Conservation (phyloP, 164 flowering plant species). For the Chimonanthus salicifolius region DNA sequence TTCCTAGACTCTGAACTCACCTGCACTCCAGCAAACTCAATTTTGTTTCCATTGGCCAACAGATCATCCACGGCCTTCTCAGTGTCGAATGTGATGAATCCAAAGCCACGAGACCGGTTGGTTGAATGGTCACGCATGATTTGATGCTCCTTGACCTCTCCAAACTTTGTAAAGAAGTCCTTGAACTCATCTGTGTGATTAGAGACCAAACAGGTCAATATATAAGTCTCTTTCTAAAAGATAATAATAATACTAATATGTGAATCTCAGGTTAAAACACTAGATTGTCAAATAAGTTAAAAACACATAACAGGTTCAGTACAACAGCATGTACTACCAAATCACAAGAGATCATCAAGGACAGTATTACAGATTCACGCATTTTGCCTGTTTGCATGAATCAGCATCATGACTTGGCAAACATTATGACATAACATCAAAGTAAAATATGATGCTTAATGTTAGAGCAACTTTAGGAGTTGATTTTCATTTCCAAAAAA, state of each 20-base stretch:
- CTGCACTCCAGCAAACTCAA: constrained; percentile 69
- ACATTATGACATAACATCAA: too few species aligned
- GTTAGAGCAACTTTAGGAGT: too few species aligned
- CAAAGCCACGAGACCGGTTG: constrained; percentile 84
- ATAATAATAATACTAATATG: not conserved
- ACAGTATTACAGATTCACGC: too few species aligned
- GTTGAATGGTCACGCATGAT: constrained; percentile 79
- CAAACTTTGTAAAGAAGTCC: constrained; percentile 72
- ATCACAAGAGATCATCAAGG: too few species aligned
- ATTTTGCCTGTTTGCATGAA: too few species aligned
- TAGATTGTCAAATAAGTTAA: too few species aligned
- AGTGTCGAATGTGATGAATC: constrained; percentile 66
- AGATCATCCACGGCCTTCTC: constrained; percentile 73
- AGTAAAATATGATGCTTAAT: too few species aligned
- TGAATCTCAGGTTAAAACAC: not conserved
- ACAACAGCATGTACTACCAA: too few species aligned
- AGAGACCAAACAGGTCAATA: constrained; percentile 1
- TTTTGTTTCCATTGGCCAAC: constrained; percentile 53
- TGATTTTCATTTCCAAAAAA: too few species aligned
- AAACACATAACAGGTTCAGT: too few species aligned
- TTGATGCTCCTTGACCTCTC: constrained; percentile 71
- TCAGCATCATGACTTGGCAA: too few species aligned
- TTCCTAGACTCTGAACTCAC: constrained; percentile 25
- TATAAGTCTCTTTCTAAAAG: not conserved
- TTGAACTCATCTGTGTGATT: constrained; percentile 60